Conservation (phyloP, 2,329 filamentous ascomycete species). For the Neofusicoccum sp. region DNA sequence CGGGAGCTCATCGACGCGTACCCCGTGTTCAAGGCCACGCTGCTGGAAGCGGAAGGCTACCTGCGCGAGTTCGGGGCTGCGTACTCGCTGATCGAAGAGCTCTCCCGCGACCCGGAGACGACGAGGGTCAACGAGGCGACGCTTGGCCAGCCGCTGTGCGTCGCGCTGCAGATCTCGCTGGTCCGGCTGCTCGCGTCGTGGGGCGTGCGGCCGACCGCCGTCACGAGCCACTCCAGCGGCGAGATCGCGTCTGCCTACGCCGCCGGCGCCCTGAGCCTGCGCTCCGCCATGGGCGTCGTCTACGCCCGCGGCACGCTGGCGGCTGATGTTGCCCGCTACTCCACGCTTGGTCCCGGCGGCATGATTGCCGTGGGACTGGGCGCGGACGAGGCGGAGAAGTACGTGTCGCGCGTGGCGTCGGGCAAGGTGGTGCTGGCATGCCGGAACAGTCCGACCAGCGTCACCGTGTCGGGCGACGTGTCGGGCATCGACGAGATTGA, state of each 20-base stretch:
- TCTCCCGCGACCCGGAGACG: conserved; percentile 26
- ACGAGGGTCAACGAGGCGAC: conserved; percentile 27
- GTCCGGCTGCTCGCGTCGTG: conserved; percentile 32
- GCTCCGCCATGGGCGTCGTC: conserved; percentile 29
- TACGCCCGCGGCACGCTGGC: conserved; percentile 26
- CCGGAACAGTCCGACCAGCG: conserved; percentile 44
- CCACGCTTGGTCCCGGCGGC: not conserved
- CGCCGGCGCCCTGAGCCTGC: conserved; percentile 24
- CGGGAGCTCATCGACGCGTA: conserved; percentile 22
- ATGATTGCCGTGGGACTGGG: conserved; percentile 19
- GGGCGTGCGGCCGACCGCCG: conserved; percentile 29
- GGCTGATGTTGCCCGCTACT: not conserved
- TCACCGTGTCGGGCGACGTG: conserved; percentile 50
- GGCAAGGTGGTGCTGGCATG: conserved; percentile 29
- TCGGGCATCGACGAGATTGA: conserved; percentile 37
- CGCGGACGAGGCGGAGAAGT: not conserved
- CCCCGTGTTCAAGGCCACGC: not conserved
- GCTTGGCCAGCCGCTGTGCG: conserved; percentile 29
- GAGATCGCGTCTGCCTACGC: conserved; percentile 35
- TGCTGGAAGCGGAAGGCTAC: not conserved
- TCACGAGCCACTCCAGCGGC: conserved; percentile 33
- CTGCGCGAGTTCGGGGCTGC: conserved; percentile 21
- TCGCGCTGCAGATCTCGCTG: conserved; percentile 32
- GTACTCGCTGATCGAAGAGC: conserved; percentile 29
- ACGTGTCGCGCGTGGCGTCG: not conserved